Evolutionary conservation across 805 yeast species (phyloP), one percentile per base, ranked within the genome.

Genomic region (Zygosaccharomyces siamensis): DNA sequence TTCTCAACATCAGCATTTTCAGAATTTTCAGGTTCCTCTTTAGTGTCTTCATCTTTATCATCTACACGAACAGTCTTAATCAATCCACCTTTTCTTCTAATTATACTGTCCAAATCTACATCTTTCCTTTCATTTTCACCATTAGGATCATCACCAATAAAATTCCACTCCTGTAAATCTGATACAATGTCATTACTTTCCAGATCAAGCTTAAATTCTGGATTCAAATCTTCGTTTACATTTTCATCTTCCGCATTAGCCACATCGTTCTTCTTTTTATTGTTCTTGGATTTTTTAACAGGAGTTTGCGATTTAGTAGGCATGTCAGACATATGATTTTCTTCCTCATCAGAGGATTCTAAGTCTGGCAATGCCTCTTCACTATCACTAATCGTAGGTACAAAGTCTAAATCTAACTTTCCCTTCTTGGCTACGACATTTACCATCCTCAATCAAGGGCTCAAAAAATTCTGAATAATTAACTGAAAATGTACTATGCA

Each of bases 81-180:
- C 47, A 84, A 72, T 37, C 96, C 88, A 66, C 97, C 95, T 59
- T 87, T 90, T 66, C 90, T 78, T 70, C 84, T 81, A 57, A 92
- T 86, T 46, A 92, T 92, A 11, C 82, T 81, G 60, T 92, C 97
- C 52, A 92, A 74, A 72, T 92, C 96, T 7, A 89, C 96, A 52
- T 83, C 87, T 53, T 77, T 79, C 47, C 62, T 74, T 7, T 53
- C 53, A 33, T 47, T 58, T 7, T 50, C 57, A 12, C 52, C 45
- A 4, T 51, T 50, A 21, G 56, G 56, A 4, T 54, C 52, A 43
- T 64, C 69, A 47, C 79, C 80, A 36, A 75, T 78, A 62, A 89
- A 88, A 57, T 89, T 89, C 97, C 97, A 89, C 4, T 96, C 96
- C 48, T 78, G 80, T 46, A 83, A 81, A 3, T 70, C 70, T 3